A percentile compares a stretch with the other conserved stretches of the same genome.
These are phyloP conservation scores for Nakaseomyces delphensis DNA, from an alignment of 1,139 yeast genomes.

Conservation along the genomic window DNA sequence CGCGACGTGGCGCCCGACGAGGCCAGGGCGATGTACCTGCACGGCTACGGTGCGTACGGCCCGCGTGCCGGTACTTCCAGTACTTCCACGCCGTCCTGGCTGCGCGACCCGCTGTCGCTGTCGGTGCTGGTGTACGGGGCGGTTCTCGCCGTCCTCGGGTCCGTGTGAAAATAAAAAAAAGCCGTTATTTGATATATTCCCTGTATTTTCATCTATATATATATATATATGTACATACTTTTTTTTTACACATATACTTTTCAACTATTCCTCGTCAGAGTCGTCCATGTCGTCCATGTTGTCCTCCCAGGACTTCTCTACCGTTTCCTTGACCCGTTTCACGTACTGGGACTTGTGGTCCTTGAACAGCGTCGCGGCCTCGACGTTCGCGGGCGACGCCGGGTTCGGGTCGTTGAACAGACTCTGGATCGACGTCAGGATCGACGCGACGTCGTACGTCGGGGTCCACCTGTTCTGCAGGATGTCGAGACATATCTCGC, in stretches of 20 bases:
- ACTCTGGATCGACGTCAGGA: conserved; percentile 75
- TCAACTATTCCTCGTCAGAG: conserved; percentile 49
- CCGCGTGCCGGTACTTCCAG: background rate
- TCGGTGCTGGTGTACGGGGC: conserved; percentile 3
- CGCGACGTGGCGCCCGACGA: background rate
- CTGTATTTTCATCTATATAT: background rate
- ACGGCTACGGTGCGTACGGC: background rate
- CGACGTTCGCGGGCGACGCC: conserved; percentile 95
- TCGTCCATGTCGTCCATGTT: conserved; percentile 63
- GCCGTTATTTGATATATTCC: background rate
- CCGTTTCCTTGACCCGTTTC: conserved; percentile 87
- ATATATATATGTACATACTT: background rate
- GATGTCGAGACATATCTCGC: conserved; percentile 92
- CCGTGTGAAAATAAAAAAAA: background rate
- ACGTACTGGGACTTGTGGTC: conserved; percentile 91
- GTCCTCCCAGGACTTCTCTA: conserved; percentile 84
- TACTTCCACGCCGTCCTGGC: background rate
- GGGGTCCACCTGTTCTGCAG: conserved; percentile 98
- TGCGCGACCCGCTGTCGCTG: background rate
- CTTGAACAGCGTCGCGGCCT: conserved; percentile 90
- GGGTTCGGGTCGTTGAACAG: conserved; percentile 93
- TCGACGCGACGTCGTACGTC: conserved; percentile 96
- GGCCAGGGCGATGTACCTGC: conserved; percentile 2
- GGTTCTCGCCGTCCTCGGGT: background rate
- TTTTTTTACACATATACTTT: background rate